These are phyloP conservation scores for Vigna mungo DNA, from an alignment of 306 rosid species.

Conservation along the genomic window DNA sequence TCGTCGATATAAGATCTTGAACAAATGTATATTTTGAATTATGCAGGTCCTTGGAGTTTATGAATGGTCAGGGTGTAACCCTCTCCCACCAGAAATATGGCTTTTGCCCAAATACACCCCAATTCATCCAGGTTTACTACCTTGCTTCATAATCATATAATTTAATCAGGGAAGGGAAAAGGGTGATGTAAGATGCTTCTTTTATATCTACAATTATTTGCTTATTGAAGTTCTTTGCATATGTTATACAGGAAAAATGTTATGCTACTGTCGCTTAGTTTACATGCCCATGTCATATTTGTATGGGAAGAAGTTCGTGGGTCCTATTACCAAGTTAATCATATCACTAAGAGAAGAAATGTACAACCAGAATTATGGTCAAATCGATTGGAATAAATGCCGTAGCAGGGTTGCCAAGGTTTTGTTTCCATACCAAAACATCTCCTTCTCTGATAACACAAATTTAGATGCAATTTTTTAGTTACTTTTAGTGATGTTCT, in stretches of 20 bases:
- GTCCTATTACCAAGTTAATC: slow-evolving; percentile 56
- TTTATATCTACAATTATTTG: slow-evolving; percentile 14
- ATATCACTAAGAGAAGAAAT: slow-evolving; percentile 56
- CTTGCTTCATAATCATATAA: background rate
- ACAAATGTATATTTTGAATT: background rate
- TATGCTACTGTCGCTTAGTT: slow-evolving; percentile 71
- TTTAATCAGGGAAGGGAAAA: background rate
- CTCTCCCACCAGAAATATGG: slow-evolving; percentile 82
- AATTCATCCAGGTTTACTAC: slow-evolving; percentile 63
- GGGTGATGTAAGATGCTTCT: background rate
- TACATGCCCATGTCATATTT: slow-evolving; percentile 81
- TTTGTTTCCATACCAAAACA: background rate
- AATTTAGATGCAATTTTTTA: background rate
- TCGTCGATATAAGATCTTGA: too few relatives aligned
- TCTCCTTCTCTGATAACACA: background rate
- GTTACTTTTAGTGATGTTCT: background rate
- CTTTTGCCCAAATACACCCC: slow-evolving; percentile 59
- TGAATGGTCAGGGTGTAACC: slow-evolving; percentile 79
- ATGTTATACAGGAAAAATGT: slow-evolving; percentile 60
- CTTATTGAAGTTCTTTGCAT: too few relatives aligned
- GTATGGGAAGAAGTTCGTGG: slow-evolving; percentile 72
- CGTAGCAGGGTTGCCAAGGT: slow-evolving; percentile 57
- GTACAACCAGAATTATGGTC: slow-evolving; percentile 55
- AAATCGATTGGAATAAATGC: slow-evolving; percentile 57
- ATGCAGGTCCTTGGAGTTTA: slow-evolving; percentile 62